Evolutionary conservation across 352 stramenopile species (phyloP).

Genomic region (Phytophthora pseudosyringae): DNA sequence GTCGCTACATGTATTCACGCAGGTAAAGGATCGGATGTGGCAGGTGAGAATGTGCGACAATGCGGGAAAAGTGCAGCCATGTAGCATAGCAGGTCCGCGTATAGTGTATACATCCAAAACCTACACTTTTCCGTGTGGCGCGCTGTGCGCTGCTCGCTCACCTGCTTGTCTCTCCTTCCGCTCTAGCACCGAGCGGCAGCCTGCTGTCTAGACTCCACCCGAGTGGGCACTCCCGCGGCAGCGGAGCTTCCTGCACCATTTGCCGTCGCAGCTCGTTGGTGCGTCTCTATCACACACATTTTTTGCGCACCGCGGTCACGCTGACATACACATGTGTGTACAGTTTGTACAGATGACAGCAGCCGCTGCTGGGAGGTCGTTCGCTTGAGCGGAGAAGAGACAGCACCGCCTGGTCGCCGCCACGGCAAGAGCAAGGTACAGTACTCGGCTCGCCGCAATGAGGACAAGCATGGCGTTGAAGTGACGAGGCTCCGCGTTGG

Average conservation of each 20-base stretch:
- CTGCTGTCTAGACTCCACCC: too few species aligned
- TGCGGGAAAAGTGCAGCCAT: conserved; percentile 27
- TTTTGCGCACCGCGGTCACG: conserved; percentile 7
- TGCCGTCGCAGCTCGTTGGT: not conserved
- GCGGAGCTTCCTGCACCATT: too few species aligned
- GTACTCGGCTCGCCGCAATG: not conserved
- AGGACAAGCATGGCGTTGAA: conserved; percentile 5
- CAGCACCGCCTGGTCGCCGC: not conserved
- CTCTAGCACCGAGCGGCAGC: too few species aligned
- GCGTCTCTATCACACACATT: conserved; percentile 15
- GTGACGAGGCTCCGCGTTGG: not conserved
- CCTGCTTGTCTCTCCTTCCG: too few species aligned
- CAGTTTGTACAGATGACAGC: not conserved
- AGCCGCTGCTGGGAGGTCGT: conserved; percentile 6
- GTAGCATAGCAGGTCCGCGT: conserved; percentile 17
- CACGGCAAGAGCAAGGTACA: too few species aligned
- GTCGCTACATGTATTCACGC: not conserved
- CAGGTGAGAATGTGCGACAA: conserved; percentile 24
- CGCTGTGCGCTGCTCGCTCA: too few species aligned
- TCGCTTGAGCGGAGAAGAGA: not conserved
- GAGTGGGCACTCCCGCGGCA: too few species aligned
- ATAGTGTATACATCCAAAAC: conserved; percentile 11
- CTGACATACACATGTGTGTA: conserved; percentile 7
- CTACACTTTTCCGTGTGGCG: conserved; percentile 20
- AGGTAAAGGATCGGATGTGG: not conserved